Base-by-base conservation (phyloP, 1,284 basidiomycete genomes). In the Cutaneotrichosporon spelunceum region DNA sequence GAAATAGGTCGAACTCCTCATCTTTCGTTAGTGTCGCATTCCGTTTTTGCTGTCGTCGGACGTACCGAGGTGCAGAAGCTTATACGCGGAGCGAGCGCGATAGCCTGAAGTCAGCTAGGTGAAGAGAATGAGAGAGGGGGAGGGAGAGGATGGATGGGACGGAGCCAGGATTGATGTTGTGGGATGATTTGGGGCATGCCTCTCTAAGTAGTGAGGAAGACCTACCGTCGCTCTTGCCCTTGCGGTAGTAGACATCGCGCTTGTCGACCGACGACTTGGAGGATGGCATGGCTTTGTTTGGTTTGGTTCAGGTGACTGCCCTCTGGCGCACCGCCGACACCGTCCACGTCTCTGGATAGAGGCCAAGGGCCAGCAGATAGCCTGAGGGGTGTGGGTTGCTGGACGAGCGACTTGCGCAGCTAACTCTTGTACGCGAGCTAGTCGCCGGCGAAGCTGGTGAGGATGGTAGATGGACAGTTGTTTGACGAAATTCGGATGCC, bases 41-140 rank as follows among this genome's bases (percentile, higher is more conserved):
- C 14, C 27, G 24, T 11, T 3, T 13, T 14, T 23, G 33, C 1
- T 19, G 14, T 14, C 24, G 8, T 33, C 30, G 1, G 30, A 60
- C 65, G 23, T 50, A 66, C 64, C 66, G 8, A 78, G 68, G 60
- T 77, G 77, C 1, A 79, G 57, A 6, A 81, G 78, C 70, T 85
- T 85, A 75, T 82, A 85, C 0, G 84, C 84, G 14, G 83, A 84
- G 11, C 84, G 76, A 2, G 84, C 84, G 53, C 84, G 77, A 66
- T 84, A 85, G 6, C 81, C 81, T 73, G 69, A 19, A 7, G 39
- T 42, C 19, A 42, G 39, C 9, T 19, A 11, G 23, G 42, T 34
- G 23, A 27, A 24, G 8, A 24, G 19, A 24, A 19, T n/a, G 29
- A 19, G 29, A 33, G 16, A 39, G 3, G 23, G 19, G 30, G 30